phyloP scores from a whole-genome alignment of 2,329 filamentous ascomycete species.

The Periconia sp. region DNA sequence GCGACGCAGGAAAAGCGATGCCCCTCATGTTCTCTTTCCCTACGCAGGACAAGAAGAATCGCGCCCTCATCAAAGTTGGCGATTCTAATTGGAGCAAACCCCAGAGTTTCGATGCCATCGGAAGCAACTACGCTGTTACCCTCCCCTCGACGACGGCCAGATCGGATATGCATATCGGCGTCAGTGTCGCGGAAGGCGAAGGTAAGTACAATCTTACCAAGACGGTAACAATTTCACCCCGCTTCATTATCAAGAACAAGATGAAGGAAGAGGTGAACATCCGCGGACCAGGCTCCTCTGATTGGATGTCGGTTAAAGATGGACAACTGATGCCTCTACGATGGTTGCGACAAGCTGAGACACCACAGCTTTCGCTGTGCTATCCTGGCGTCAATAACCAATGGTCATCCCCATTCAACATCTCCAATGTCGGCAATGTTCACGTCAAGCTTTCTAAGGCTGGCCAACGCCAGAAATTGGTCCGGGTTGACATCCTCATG shows the following conservation, averaged over 20 bases:
- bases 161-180: conserved; percentile 87
- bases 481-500: conserved; percentile 87
- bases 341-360: conserved; percentile 80
- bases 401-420: conserved; percentile 98
- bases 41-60: conserved; percentile 87
- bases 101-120: conserved; percentile 97
- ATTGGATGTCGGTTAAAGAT: conserved; percentile 76
- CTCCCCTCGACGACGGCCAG: conserved; percentile 73
- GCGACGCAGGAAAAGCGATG: conserved; percentile 73
- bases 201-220: conserved; percentile 99
- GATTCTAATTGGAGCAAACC: conserved; percentile 96
- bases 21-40: conserved; percentile 97
- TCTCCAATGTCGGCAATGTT: conserved; percentile 89
- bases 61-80: conserved; percentile 83
- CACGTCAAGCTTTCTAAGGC: conserved; percentile 93
- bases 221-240: conserved; percentile 88
- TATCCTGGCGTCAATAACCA: conserved; percentile 95
- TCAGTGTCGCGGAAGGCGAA: conserved; percentile 87
- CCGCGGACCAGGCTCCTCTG: conserved; percentile 88
- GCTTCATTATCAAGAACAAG: conserved; percentile 94
- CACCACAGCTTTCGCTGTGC: conserved; percentile 90
- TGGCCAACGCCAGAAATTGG: conserved; percentile 84
- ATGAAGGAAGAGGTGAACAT: conserved; percentile 87
- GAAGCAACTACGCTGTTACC: conserved; percentile 87
- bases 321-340: conserved; percentile 86